Base-by-base conservation (phyloP, 2,329 filamentous ascomycete species). In the Gliomastix tumulicola region DNA sequence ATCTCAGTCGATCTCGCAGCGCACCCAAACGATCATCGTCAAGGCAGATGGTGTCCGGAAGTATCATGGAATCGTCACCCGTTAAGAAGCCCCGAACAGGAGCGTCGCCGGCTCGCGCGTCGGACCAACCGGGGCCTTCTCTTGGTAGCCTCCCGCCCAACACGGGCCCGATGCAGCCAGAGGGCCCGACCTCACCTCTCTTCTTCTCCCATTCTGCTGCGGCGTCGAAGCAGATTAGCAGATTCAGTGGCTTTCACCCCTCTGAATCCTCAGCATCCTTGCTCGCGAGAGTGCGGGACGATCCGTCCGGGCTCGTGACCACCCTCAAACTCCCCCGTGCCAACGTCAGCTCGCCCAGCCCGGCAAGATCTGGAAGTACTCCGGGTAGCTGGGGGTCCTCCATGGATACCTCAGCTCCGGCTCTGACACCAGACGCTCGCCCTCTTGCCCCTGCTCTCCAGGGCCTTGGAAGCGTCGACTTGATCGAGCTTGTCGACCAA, bases 401-500 rank as follows among this genome's bases (percentile, higher is more conserved):
- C 13, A 63, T 74, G 39, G 74, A 75, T 23, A 62, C 67, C n/a
- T 68, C 65, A 11, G 56, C 65, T n/a, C 57, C 71, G 12, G 63
- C 66, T 20, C 53, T 62, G 30, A 79, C 71, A 36, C 69, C 75
- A 8, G 77, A 79, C 38, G 56, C 57, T 19, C 63, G 65, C 42
- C 57, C 63, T 6, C 59, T 66, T 37, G 56, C 64, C 2, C 65
- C 74, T 3, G 65, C 68, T 6, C 44, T 76, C 31, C 69, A 77
- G 35, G 62, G 77, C 35, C 65, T 89, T 5, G 74, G 75, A 30
- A 72, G 73, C 19, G 67, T 88, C 35, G 80, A 82, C 18, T 70
- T 87, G 9, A 60, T 82, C 16, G 86, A 90, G 54, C 62, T 90
- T 27, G 58, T 92, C 28, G 84, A 90, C 50, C 75, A 84, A 45